phyloP scores from a whole-genome alignment of 1,284 basidiomycete genomes.

The Anthracocystis walkeri region DNA sequence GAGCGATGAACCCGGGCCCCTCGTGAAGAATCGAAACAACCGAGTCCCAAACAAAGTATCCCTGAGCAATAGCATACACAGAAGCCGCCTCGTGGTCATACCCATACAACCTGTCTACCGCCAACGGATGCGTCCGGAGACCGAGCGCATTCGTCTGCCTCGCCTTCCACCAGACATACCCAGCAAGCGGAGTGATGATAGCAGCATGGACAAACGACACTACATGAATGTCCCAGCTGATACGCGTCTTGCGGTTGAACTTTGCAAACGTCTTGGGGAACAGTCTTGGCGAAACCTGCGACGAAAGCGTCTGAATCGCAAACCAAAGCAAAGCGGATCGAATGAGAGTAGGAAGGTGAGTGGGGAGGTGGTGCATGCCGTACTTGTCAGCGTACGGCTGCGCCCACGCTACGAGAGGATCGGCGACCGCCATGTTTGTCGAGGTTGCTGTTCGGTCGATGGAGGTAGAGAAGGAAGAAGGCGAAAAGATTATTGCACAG shows the following conservation, averaged over 20 bases:
- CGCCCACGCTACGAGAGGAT: conserved; percentile 39
- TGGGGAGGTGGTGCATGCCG: conserved; percentile 61
- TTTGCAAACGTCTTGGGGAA: conserved; percentile 65
- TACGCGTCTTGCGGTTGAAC: conserved; percentile 58
- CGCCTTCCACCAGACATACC: conserved; percentile 54
- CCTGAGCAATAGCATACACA: conserved; percentile 64
- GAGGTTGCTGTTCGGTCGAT: neutral
- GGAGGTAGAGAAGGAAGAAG: neutral
- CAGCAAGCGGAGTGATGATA: conserved; percentile 58
- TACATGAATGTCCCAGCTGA: conserved; percentile 70
- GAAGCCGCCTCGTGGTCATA: conserved; percentile 57
- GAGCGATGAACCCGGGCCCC: conserved; percentile 69
- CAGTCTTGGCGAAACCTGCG: conserved; percentile 57
- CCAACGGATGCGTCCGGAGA: conserved; percentile 36
- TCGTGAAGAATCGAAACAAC: conserved; percentile 67
- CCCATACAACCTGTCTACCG: conserved; percentile 63
- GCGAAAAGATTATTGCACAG: neutral
- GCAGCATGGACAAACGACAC: conserved; percentile 64
- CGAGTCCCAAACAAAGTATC: conserved; percentile 68
- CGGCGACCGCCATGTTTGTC: conserved; percentile 21
- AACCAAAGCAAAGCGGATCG: conserved; percentile 63
- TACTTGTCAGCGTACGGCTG: conserved; percentile 54
- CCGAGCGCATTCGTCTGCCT: conserved; percentile 50
- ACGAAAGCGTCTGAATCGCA: conserved; percentile 64
- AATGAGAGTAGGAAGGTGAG: conserved; percentile 62